Evolutionary conservation across 306 rosid genomes (phyloP).

Genomic region (Oxytropis ochrocephala): DNA sequence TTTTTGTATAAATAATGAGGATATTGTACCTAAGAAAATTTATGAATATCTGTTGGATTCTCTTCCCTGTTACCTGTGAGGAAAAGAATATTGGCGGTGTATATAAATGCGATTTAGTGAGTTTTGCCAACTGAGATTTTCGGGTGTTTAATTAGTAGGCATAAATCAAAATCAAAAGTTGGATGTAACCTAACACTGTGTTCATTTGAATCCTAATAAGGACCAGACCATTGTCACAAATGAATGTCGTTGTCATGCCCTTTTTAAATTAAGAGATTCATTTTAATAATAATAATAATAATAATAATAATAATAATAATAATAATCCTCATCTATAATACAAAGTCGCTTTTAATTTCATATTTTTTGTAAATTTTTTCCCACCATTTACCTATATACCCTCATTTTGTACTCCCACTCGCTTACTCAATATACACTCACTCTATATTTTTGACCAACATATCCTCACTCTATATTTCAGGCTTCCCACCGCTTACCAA

Average conservation of each 20-base stretch:
- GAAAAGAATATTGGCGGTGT: neutral
- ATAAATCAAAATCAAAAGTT: constrained; percentile 15
- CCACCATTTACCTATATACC: too few relatives aligned
- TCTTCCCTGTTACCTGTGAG: neutral
- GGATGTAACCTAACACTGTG: constrained; percentile 23
- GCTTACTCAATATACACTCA: too few relatives aligned
- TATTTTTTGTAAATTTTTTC: too few relatives aligned
- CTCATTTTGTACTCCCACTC: too few relatives aligned
- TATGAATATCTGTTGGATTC: neutral
- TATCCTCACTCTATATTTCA: too few relatives aligned
- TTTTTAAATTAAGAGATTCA: too few relatives aligned
- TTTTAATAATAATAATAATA: too few relatives aligned
- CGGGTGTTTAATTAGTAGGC: neutral
- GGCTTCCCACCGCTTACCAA: too few relatives aligned
- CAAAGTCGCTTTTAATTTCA: too few relatives aligned
- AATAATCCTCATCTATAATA: too few relatives aligned
- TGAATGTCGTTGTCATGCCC: neutral
- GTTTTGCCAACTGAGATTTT: neutral
- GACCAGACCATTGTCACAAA: neutral
- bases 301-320: too few relatives aligned
- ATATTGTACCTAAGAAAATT: neutral
- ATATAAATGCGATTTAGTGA: neutral
- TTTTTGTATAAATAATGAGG: neutral
- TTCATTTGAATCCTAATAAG: neutral
- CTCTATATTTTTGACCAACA: too few relatives aligned